Evolutionary conservation across 352 stramenopile species (phyloP).

Genomic region (Globisporangium mamillatum): DNA sequence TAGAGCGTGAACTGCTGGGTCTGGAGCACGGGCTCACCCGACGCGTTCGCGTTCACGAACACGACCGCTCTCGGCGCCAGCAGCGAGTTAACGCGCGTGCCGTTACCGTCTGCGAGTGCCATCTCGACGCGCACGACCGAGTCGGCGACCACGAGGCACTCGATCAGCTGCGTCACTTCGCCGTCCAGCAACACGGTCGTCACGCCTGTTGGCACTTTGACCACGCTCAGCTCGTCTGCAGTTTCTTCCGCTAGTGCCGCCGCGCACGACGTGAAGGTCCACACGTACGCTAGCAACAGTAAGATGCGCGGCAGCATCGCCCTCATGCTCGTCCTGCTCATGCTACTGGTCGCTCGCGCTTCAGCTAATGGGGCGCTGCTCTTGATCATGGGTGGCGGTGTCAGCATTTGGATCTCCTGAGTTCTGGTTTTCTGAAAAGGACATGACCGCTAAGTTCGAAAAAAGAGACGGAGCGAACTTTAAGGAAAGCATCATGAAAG

Average conservation of each 20-base stretch:
- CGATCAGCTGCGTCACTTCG: slow-evolving; percentile 38
- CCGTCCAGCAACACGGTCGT: slow-evolving; percentile 41
- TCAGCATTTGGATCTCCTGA: not conserved
- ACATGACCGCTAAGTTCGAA: not conserved
- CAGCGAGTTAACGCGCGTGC: slow-evolving; percentile 26
- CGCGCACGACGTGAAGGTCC: not conserved
- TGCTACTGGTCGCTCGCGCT: not conserved
- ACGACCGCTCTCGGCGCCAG: slow-evolving; percentile 35
- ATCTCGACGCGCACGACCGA: slow-evolving; percentile 48
- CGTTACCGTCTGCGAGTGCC: slow-evolving; percentile 38
- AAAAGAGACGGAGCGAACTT: too few species aligned
- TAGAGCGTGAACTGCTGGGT: slow-evolving; percentile 43
- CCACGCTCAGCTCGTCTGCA: slow-evolving; percentile 13
- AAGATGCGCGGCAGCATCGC: not conserved
- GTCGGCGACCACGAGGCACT: slow-evolving; percentile 37
- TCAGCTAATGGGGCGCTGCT: not conserved
- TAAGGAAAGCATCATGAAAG: too few species aligned
- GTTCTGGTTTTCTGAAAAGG: not conserved
- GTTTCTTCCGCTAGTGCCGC: not conserved
- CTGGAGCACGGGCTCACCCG: slow-evolving; percentile 17
- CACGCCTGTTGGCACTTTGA: slow-evolving; percentile 54
- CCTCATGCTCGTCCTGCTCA: not conserved
- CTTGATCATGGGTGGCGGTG: not conserved
- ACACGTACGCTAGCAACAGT: not conserved
- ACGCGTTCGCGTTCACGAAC: slow-evolving; percentile 33